A percentile compares a stretch with the other conserved stretches of the same genome.
These are phyloP conservation scores for Alternaria solani DNA, from an alignment of 2,329 filamentous ascomycete species.

Conservation along the genomic window DNA sequence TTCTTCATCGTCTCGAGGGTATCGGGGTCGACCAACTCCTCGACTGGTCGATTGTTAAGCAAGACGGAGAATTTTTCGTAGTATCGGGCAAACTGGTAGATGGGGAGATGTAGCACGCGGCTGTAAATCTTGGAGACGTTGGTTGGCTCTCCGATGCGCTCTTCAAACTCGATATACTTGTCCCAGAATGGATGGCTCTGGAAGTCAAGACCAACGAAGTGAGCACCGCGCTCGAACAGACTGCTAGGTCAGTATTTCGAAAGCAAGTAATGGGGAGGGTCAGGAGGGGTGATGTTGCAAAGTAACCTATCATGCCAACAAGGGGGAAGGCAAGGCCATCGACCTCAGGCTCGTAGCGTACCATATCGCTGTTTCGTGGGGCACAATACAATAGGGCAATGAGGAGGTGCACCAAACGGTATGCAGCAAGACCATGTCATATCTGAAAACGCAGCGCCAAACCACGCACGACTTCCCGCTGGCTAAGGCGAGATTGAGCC, in stretches of 20 bases:
- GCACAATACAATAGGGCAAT: slow-evolving; percentile 43
- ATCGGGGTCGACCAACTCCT: slow-evolving; percentile 75
- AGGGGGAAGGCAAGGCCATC: slow-evolving; percentile 20
- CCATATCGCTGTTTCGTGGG: slow-evolving; percentile 22
- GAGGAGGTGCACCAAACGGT: slow-evolving; percentile 49
- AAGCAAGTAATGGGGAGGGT: not conserved
- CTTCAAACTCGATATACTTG: slow-evolving; percentile 97
- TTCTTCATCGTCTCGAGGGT: slow-evolving; percentile 72
- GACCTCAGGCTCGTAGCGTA: slow-evolving; percentile 20
- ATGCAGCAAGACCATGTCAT: slow-evolving; percentile 32
- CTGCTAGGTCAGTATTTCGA: slow-evolving; percentile 58
- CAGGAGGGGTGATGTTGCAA: slow-evolving; percentile 26
- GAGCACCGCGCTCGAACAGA: slow-evolving; percentile 89
- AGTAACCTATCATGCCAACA: slow-evolving; percentile 20
- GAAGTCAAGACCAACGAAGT: slow-evolving; percentile 89
- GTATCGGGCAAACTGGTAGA: slow-evolving; percentile 95
- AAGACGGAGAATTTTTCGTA: slow-evolving; percentile 88
- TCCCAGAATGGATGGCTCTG: slow-evolving; percentile 97
- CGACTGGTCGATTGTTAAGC: slow-evolving; percentile 73
- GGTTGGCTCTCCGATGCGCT: slow-evolving; percentile 66
- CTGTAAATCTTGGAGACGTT: slow-evolving; percentile 84
- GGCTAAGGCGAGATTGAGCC: slow-evolving; percentile 41
- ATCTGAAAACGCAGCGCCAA: slow-evolving; percentile 25
- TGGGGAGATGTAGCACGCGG: slow-evolving; percentile 86
- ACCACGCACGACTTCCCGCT: slow-evolving; percentile 23